Conservation (phyloP, 192 early-diverging fungal species). For the Polychytrium aggregatum region DNA sequence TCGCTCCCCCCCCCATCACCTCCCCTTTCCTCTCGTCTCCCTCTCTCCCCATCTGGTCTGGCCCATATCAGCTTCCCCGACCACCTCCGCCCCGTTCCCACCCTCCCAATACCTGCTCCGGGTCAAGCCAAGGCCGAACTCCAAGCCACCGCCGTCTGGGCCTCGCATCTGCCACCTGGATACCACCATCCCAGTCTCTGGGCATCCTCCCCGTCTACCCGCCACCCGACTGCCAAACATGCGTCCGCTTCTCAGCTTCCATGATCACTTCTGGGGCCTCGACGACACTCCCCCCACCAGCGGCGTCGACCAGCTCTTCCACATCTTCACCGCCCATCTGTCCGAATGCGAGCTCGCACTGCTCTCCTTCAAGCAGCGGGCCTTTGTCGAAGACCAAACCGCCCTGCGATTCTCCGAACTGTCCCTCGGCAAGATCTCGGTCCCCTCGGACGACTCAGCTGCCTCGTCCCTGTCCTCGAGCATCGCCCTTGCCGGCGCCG, state of each 20-base stretch:
- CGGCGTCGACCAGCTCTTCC: constrained; percentile 12
- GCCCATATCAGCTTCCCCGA: too few species aligned
- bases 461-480: neutral
- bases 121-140: too few species aligned
- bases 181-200: too few species aligned
- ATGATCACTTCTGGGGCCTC: constrained; percentile 21
- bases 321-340: constrained; percentile 14
- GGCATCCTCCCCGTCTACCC: neutral
- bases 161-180: too few species aligned
- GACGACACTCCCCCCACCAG: constrained; percentile 11
- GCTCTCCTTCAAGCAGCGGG: neutral
- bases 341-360: constrained; percentile 5
- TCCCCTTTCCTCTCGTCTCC: too few species aligned
- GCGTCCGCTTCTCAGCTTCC: constrained; percentile 12
- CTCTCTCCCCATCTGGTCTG: too few species aligned
- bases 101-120: too few species aligned
- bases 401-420: neutral
- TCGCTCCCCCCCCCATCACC: too few species aligned
- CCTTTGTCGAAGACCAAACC: neutral
- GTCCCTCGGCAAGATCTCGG: neutral
- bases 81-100: too few species aligned
- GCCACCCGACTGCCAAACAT: neutral
- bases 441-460: neutral
- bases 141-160: too few species aligned
- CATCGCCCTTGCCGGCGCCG: constrained; percentile 3